Percentiles rank a stretch among this genome's conserved stretches.
These are phyloP conservation scores for Diplotaxis tenuifolia DNA, from an alignment of 345 rosid genomes.

Conservation along the genomic window DNA sequence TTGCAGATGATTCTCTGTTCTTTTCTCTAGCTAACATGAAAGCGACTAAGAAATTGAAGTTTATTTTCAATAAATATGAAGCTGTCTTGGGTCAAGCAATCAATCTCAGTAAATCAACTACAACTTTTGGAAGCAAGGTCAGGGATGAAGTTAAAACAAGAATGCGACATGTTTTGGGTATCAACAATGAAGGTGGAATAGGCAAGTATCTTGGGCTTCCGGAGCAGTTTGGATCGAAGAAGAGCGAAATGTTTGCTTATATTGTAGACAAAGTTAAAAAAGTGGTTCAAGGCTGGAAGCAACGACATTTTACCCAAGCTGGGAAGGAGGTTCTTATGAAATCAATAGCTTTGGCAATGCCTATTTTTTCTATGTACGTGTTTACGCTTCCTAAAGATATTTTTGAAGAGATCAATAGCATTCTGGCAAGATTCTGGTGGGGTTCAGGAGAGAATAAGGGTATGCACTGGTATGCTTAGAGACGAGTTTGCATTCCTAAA, in stretches of 20 bases:
- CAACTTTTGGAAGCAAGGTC: too few relatives aligned
- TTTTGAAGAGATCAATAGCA: not conserved
- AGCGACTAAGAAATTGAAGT: too few relatives aligned
- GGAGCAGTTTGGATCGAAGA: not conserved
- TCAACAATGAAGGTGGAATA: too few relatives aligned
- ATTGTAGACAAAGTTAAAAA: too few relatives aligned
- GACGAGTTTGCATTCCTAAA: not conserved
- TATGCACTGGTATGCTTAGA: not conserved
- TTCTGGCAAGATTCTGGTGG: not conserved
- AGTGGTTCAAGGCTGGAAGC: not conserved
- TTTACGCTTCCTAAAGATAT: not conserved
- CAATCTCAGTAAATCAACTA: too few relatives aligned
- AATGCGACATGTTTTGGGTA: not conserved
- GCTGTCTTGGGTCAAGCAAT: too few relatives aligned
- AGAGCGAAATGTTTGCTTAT: not conserved
- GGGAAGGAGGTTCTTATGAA: not conserved
- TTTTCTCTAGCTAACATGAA: too few relatives aligned
- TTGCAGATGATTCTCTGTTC: too few relatives aligned
- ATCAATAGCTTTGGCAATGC: not conserved
- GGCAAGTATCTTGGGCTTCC: too few relatives aligned
- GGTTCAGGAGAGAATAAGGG: not conserved
- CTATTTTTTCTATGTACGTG: not conserved
- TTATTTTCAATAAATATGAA: too few relatives aligned
- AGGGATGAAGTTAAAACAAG: not conserved
- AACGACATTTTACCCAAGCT: not conserved